Conservation (phyloP, 1,284 basidiomycete genomes). For the Apiotrichum gracile region DNA sequence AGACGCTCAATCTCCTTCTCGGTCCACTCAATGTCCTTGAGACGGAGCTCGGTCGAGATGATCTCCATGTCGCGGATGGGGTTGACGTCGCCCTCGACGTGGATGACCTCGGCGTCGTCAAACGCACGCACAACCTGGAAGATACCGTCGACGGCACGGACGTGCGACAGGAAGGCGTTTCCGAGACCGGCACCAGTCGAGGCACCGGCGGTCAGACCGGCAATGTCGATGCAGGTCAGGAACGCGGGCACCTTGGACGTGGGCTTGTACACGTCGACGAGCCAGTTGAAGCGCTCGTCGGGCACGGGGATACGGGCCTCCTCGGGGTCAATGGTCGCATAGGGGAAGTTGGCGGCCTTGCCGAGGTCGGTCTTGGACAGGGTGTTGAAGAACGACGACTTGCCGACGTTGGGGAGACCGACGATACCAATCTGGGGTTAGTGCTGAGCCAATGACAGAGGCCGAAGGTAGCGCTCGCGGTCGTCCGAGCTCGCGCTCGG, state of each 20-base stretch:
- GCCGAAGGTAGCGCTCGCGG: neutral
- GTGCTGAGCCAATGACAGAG: neutral
- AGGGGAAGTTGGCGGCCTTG: slow-evolving; percentile 97
- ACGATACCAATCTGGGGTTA: slow-evolving; percentile 81
- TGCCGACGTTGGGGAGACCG: slow-evolving; percentile 90
- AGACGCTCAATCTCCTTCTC: slow-evolving; percentile 81
- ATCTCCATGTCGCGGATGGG: slow-evolving; percentile 97
- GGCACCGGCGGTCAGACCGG: slow-evolving; percentile 92
- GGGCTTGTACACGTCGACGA: slow-evolving; percentile 87
- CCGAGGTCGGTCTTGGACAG: slow-evolving; percentile 88
- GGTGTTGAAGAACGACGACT: slow-evolving; percentile 91
- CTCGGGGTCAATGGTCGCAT: slow-evolving; percentile 89
- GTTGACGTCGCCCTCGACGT: slow-evolving; percentile 97
- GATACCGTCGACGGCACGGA: slow-evolving; percentile 97
- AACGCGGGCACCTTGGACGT: slow-evolving; percentile 83
- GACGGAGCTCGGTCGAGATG: slow-evolving; percentile 83
- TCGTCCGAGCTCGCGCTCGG: too few relatives aligned
- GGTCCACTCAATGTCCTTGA: slow-evolving; percentile 99
- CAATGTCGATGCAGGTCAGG: slow-evolving; percentile 98
- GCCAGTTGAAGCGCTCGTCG: slow-evolving; percentile 90
- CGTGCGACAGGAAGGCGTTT: slow-evolving; percentile 95
- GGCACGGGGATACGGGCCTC: slow-evolving; percentile 94
- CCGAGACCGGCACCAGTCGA: slow-evolving; percentile 97
- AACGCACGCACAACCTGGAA: slow-evolving; percentile 98
- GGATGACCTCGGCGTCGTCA: slow-evolving; percentile 97